Percentiles rank a stretch among this genome's conserved stretches.
Evolutionary conservation across 306 rosid genomes (phyloP).

Genomic region (Cicer judaicum): DNA sequence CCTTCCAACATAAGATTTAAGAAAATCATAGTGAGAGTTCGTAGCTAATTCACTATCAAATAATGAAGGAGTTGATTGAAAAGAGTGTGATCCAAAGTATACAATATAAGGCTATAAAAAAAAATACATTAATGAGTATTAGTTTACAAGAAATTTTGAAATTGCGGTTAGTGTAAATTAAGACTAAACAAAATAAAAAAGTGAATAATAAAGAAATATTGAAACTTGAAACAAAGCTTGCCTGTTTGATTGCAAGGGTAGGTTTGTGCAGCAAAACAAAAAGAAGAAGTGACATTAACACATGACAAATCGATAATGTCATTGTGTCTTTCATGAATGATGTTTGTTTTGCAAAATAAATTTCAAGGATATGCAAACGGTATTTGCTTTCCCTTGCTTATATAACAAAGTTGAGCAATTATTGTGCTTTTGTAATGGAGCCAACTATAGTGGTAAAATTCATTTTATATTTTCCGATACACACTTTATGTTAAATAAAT

Average conservation of each 20-base stretch:
- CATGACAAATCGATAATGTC: constrained; percentile 29
- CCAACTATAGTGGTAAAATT: not conserved
- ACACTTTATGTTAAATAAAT: not conserved
- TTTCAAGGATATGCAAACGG: not conserved
- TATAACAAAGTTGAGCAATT: not conserved
- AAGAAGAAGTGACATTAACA: constrained; percentile 45
- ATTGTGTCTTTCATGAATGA: constrained; percentile 32
- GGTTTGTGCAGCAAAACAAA: constrained; percentile 44
- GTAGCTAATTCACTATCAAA: constrained; percentile 44
- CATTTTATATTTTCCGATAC: not conserved
- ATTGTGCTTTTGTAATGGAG: not conserved
- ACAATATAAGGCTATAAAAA: constrained; percentile 67
- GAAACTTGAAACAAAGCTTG: not conserved
- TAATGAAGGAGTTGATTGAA: constrained; percentile 36
- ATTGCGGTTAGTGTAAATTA: too few species aligned
- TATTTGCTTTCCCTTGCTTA: not conserved
- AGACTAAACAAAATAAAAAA: not conserved
- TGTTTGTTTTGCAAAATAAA: not conserved
- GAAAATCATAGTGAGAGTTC: constrained; percentile 54
- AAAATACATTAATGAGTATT: not conserved
- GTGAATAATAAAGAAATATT: not conserved
- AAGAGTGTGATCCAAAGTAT: constrained; percentile 64
- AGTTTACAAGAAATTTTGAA: too few species aligned
- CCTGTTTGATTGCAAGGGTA: constrained; percentile 55
- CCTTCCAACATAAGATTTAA: constrained; percentile 68